These are phyloP conservation scores for Cyberlindnera meyerae DNA, from an alignment of 805 yeast genomes.

Conservation along the genomic window DNA sequence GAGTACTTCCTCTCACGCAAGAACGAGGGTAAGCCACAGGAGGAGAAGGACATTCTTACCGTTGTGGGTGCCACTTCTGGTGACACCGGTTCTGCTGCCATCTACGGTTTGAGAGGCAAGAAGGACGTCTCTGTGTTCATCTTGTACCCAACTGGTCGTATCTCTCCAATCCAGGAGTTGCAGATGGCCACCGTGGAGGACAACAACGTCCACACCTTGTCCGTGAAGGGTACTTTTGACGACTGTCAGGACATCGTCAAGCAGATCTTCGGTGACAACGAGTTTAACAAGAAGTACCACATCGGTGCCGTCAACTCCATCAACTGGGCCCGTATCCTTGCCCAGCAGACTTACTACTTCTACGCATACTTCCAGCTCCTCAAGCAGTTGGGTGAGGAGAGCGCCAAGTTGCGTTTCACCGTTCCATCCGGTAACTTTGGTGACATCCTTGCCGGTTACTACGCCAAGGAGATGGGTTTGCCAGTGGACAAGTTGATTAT, in stretches of 20 bases:
- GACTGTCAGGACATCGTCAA: slow-evolving; percentile 98
- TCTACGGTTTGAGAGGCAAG: slow-evolving; percentile 94
- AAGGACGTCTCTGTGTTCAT: slow-evolving; percentile 97
- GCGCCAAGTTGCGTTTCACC: slow-evolving; percentile 66
- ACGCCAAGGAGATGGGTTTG: slow-evolving; percentile 91
- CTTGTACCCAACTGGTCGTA: slow-evolving; percentile 94
- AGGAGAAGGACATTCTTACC: slow-evolving; percentile 73
- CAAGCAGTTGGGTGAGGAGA: slow-evolving; percentile 35
- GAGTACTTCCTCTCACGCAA: slow-evolving; percentile 83
- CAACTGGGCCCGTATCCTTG: slow-evolving; percentile 98
- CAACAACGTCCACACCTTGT: slow-evolving; percentile 86
- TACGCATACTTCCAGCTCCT: slow-evolving; percentile 77
- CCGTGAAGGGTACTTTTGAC: slow-evolving; percentile 95
- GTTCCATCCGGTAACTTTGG: slow-evolving; percentile 99
- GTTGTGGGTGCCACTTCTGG: slow-evolving; percentile 99
- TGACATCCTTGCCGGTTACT: slow-evolving; percentile 95
- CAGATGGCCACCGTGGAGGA: slow-evolving; percentile 98
- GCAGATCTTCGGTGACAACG: slow-evolving; percentile 82
- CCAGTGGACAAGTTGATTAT: slow-evolving; percentile 83
- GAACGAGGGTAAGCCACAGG: slow-evolving; percentile 50
- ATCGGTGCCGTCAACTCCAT: slow-evolving; percentile 98
- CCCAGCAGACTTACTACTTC: slow-evolving; percentile 96
- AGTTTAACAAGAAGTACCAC: slow-evolving; percentile 84
- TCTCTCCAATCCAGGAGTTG: slow-evolving; percentile 95
- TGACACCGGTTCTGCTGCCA: slow-evolving; percentile 99